These are phyloP conservation scores for Quambalaria eucalypti DNA, from an alignment of 1,284 basidiomycete genomes.

Conservation along the genomic window DNA sequence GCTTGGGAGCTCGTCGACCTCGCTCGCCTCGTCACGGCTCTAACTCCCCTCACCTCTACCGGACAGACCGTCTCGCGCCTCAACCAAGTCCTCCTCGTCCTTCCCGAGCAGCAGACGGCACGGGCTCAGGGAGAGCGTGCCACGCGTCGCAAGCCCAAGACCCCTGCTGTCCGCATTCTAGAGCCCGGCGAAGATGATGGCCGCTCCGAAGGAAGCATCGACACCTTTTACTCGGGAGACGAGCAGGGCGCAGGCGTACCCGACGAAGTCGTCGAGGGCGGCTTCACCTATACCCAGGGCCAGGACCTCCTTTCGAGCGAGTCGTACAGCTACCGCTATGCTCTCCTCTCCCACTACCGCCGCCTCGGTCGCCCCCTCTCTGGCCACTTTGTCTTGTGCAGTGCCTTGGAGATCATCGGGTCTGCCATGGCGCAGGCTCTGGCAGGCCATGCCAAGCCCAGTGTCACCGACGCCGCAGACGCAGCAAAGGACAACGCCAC, in stretches of 20 bases:
- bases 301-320: conserved; percentile 9
- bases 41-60: conserved; percentile 56
- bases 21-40: conserved; percentile 56
- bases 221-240: conserved; percentile 50
- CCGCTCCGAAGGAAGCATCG: conserved; percentile 28
- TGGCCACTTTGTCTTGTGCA: conserved; percentile 77
- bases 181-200: conserved; percentile 16
- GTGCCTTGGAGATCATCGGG: conserved; percentile 72
- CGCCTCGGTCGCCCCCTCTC: conserved; percentile 66
- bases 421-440: conserved; percentile 70
- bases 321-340: conserved; percentile 39
- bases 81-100: conserved; percentile 51
- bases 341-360: conserved; percentile 68
- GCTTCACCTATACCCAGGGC: conserved; percentile 20
- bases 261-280: conserved; percentile 17
- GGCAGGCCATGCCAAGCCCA: conserved; percentile 48
- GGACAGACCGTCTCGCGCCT: conserved; percentile 54
- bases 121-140: conserved; percentile 47
- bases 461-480: conserved; percentile 22
- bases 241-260: conserved; percentile 20
- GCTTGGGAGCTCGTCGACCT: conserved; percentile 65
- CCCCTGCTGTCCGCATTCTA: conserved; percentile 21
- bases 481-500: conserved; percentile 12
- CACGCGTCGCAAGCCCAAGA: conserved; percentile 22
- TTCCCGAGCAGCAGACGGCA: conserved; percentile 45